A percentile compares a stretch with the other conserved stretches of the same genome.
phyloP scores from a whole-genome alignment of 257 asterid species.

The Handroanthus guayacan region DNA sequence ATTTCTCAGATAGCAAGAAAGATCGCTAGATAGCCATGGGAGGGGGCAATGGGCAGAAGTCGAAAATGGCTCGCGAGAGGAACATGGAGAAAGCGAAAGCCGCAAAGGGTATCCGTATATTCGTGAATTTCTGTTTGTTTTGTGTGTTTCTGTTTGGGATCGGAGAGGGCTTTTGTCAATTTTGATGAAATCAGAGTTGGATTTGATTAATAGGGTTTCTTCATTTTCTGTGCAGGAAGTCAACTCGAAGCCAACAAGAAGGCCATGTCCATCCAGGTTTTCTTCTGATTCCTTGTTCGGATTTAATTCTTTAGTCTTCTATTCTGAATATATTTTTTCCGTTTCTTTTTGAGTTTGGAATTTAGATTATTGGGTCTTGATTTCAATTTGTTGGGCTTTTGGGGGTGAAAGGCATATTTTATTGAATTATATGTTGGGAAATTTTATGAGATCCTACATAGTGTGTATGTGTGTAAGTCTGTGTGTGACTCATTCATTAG shows the following conservation, averaged over 20 bases:
- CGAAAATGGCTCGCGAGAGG: conserved; percentile 73
- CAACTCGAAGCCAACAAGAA: conserved; percentile 70
- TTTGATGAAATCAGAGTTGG: neutral
- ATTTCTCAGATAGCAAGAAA: neutral
- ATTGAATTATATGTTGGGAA: neutral
- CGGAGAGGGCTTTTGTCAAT: neutral
- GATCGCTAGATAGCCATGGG: conserved; percentile 43
- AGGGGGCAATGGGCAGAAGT: conserved; percentile 68
- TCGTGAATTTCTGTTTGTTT: neutral
- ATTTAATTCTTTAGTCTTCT: neutral
- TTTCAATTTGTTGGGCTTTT: neutral
- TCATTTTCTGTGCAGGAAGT: conserved; percentile 53
- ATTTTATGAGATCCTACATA: neutral
- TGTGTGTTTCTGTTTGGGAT: neutral
- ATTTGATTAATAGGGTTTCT: neutral
- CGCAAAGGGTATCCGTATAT: conserved; percentile 43
- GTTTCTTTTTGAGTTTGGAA: neutral
- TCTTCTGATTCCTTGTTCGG: neutral
- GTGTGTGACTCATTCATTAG: no score
- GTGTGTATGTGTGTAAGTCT: no score
- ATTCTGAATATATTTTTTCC: neutral
- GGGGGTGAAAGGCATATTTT: neutral
- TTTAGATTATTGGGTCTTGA: neutral
- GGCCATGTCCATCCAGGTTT: conserved; percentile 72
- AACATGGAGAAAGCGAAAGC: conserved; percentile 55